phyloP scores from a whole-genome alignment of 2,329 filamentous ascomycete genomes.

The Alternaria dauci region DNA sequence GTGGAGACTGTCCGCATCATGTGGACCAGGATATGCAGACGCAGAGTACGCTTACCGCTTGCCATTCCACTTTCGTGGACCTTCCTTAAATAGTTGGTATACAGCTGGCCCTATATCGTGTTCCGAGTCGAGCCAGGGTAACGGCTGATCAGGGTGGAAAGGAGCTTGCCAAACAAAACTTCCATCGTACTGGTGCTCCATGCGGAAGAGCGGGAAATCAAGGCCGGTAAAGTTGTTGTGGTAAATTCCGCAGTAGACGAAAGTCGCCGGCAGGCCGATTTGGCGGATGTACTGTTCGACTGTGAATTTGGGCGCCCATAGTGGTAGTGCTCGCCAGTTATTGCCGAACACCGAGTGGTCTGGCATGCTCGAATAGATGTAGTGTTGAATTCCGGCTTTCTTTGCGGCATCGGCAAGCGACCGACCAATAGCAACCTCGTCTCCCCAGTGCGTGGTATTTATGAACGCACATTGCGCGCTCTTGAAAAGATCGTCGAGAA shows the following conservation, averaged over 20 bases:
- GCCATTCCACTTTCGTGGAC: conserved; percentile 81
- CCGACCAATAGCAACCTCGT: conserved; percentile 89
- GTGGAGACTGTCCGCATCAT: conserved; percentile 32
- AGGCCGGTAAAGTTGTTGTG: conserved; percentile 99
- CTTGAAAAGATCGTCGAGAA: conserved; percentile 81
- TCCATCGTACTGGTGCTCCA: conserved; percentile 84
- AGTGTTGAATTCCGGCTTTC: conserved; percentile 83
- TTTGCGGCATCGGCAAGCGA: conserved; percentile 90
- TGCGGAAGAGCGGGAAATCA: conserved; percentile 91
- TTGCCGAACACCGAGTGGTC: conserved; percentile 84
- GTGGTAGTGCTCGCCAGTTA: conserved; percentile 80
- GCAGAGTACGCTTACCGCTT: conserved; percentile 63
- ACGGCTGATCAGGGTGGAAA: conserved; percentile 85
- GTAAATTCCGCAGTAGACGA: conserved; percentile 96
- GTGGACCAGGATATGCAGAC: conserved; percentile 31
- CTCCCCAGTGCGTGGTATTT: conserved; percentile 97
- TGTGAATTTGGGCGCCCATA: conserved; percentile 92
- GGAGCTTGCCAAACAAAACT: conserved; percentile 93
- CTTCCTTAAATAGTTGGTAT: conserved; percentile 94
- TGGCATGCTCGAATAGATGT: conserved; percentile 96
- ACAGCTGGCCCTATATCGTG: conserved; percentile 94
- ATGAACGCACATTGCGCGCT: conserved; percentile 92
- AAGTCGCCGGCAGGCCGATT: conserved; percentile 84
- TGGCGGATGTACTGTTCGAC: conserved; percentile 91
- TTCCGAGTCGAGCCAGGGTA: conserved; percentile 96